Base-by-base conservation (phyloP, 768 basidiomycete species). In the Lactarius quietus region DNA sequence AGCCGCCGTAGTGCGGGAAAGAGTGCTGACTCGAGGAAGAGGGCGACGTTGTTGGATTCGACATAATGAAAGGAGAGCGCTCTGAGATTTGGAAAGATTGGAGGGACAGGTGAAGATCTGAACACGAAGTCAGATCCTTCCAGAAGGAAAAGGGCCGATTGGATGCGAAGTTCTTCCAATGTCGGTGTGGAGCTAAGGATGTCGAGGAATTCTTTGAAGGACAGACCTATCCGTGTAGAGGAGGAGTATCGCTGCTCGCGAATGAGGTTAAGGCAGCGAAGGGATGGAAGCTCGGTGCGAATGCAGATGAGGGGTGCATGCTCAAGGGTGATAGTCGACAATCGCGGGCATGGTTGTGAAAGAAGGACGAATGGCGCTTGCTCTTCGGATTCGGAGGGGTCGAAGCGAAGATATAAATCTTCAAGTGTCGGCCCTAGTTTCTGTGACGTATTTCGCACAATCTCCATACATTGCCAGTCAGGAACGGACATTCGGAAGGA, bases 1-100 rank as follows among this genome's bases (percentile, higher is more conserved):
- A 75, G 69, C 7, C 71, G 66, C 17, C 51, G 52, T 17, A 76
- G 52, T 14, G 66, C 43, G 1, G 75, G 74, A 3, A 75, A 65
- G n/a, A 57, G 55, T 12, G 67, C 69, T 5, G 74, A 69, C 48
- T 75, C 73, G 41, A 75, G 71, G 68, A 76, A 72, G 51, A 73
- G 64, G 45, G 73, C 68, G 58, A 75, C 63, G 51, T 72, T 72
- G 56, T 71, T 68, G 8, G 73, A 68, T 35, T 75, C 74, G 53
- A 76, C 68, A 66, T 64, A 65, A 39, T 71, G 63, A 59, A 73
- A 71, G 2, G 71, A 63, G 17, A 74, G 69, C 8, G 31, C 41
- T 18, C 55, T 63, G 33, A 76, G 72, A 39, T 62, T 57, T n/a
- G 70, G 69, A 36, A 76, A 57, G 31, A 63, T 31, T 10, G 66